phyloP scores from a whole-genome alignment of 306 rosid genomes.

The Coriaria nepalensis region DNA sequence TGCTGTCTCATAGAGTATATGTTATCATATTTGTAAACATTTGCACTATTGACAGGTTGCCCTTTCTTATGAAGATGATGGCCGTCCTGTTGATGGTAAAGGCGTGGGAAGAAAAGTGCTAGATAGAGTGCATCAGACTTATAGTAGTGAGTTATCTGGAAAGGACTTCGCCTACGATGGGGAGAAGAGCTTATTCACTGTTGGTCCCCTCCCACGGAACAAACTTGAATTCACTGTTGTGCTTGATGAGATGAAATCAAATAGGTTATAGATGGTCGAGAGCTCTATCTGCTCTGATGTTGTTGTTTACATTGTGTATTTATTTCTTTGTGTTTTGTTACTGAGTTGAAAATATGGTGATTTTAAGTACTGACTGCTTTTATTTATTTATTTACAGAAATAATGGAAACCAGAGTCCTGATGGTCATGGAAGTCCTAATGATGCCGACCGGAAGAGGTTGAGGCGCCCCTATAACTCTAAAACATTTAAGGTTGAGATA shows the following conservation, averaged over 20 bases:
- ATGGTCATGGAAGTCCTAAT: conserved; percentile 38
- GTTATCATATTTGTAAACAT: conserved; percentile 1
- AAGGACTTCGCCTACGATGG: conserved; percentile 91
- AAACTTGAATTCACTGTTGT: conserved; percentile 74
- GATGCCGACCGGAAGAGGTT: conserved; percentile 67
- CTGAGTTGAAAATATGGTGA: too few species aligned
- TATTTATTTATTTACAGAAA: conserved; percentile 20
- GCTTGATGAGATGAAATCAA: conserved; percentile 50
- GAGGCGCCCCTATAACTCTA: conserved; percentile 43
- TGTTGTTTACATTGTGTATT: not conserved
- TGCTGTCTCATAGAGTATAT: not conserved
- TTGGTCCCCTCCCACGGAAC: conserved; percentile 73
- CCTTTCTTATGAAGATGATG: conserved; percentile 75
- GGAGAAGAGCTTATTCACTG: conserved; percentile 72
- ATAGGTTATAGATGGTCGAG: conserved; percentile 26
- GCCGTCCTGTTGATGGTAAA: conserved; percentile 74
- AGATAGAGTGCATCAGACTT: conserved; percentile 69
- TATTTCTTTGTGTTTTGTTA: not conserved
- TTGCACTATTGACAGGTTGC: conserved; percentile 40
- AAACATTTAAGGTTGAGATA: conserved; percentile 61
- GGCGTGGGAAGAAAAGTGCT: conserved; percentile 69
- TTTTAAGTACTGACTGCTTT: too few species aligned
- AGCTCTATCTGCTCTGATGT: not conserved
- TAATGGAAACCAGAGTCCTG: conserved; percentile 51
- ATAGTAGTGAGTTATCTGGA: conserved; percentile 51